Conservation (phyloP, 306 rosid species). For the Psophocarpus tetragonolobus region DNA sequence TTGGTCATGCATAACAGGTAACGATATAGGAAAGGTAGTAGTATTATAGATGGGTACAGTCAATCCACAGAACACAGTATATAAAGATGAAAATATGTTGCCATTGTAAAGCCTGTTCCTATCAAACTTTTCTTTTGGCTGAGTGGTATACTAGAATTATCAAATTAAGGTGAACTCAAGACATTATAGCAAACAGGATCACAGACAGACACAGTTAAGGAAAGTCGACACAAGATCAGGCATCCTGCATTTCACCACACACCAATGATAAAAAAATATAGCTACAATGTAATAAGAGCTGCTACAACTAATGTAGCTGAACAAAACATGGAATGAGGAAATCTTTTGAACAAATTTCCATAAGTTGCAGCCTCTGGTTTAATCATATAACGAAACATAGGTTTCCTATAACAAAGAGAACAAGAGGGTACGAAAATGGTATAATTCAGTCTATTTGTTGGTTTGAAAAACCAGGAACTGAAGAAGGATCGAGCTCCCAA, state of each 20-base stretch:
- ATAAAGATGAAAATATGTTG: not conserved
- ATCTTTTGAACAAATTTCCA: not conserved
- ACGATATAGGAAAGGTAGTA: too few relatives aligned
- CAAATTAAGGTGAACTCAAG: not conserved
- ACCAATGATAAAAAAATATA: not conserved
- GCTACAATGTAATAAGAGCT: not conserved
- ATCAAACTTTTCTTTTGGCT: not conserved
- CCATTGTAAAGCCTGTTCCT: not conserved
- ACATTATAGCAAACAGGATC: not conserved
- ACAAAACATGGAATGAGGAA: not conserved
- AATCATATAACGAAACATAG: slow-evolving; percentile 10
- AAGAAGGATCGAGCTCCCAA: slow-evolving; percentile 69
- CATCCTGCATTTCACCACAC: not conserved
- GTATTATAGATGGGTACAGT: too few relatives aligned
- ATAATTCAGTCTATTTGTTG: slow-evolving; percentile 31
- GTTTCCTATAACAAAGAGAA: not conserved
- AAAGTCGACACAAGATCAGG: not conserved
- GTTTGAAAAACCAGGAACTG: slow-evolving; percentile 43
- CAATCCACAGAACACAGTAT: too few relatives aligned
- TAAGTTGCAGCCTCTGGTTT: slow-evolving; percentile 20
- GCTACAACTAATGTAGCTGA: not conserved
- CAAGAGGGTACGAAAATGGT: not conserved
- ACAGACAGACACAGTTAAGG: slow-evolving; percentile 12
- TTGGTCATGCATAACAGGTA: not conserved
- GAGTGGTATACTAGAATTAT: not conserved